phyloP scores from a whole-genome alignment of 2,329 filamentous ascomycete genomes.

The Monosporascus sp. region DNA sequence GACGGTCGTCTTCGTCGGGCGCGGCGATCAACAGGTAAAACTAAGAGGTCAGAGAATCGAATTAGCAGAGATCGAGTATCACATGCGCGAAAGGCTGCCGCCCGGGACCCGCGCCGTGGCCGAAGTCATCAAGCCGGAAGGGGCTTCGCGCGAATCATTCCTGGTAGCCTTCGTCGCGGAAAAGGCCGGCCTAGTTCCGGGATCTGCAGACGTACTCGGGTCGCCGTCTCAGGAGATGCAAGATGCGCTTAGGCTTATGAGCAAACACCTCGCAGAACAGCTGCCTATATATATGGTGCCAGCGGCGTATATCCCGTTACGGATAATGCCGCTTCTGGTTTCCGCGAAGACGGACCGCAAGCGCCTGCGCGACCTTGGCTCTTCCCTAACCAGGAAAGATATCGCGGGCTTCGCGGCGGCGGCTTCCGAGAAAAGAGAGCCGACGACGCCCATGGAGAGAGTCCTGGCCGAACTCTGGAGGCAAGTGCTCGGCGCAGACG shows the following conservation, averaged over 20 bases:
- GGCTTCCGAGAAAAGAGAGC: constrained; percentile 29
- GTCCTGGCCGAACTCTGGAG: constrained; percentile 33
- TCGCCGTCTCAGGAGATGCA: constrained; percentile 19
- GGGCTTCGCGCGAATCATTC: constrained; percentile 34
- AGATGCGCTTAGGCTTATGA: constrained; percentile 23
- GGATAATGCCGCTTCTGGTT: constrained; percentile 41
- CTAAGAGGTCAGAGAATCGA: constrained; percentile 62
- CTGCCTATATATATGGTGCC: constrained; percentile 43
- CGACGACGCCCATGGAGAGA: constrained; percentile 33
- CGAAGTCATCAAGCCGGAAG: constrained; percentile 44
- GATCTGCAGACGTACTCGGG: constrained; percentile 18
- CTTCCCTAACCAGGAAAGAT: constrained; percentile 35
- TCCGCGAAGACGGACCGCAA: constrained; percentile 48
- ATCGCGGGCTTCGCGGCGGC: constrained; percentile 30
- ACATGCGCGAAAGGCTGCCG: constrained; percentile 41
- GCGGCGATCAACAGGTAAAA: constrained; percentile 66
- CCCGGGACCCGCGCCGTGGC: constrained; percentile 37
- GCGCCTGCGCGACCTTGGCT: constrained; percentile 40
- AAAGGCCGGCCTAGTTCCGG: constrained; percentile 22
- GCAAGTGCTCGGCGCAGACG: constrained; percentile 31
- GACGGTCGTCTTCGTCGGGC: constrained; percentile 52
- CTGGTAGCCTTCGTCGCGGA: constrained; percentile 40
- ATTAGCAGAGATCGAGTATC: constrained; percentile 49
- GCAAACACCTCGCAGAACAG: constrained; percentile 27
- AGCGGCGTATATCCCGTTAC: constrained; percentile 40